Evolutionary conservation across 495 filamentous ascomycete species (phyloP), one percentile per base, ranked within the genome.

Genomic region (Penicillium desertorum): DNA sequence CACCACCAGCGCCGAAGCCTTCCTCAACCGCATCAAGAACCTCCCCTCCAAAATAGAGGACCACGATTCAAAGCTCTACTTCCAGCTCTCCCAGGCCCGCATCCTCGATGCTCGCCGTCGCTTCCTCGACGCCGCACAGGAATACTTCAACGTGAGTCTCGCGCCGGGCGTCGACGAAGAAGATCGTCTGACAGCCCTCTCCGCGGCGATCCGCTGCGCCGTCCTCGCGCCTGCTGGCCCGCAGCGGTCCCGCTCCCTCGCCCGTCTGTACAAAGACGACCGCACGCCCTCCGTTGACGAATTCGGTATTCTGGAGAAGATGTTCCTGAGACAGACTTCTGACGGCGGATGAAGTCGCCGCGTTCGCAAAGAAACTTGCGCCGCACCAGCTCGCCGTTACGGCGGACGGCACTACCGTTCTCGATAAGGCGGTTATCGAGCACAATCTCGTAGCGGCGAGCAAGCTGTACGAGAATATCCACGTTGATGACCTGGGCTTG

Each of bases 341-440:
- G 14, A 82, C 80, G 8, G 82, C 87, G 3, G 83, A 82, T 19
- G 94, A 98, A 71, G 91, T 97, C 17, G 81, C 83, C 12, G 88
- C 89, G 44, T 98, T 98, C 65, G 86, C 92, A 0, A 77, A 88
- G 54, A 86, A 85, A 14, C 80, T 98, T 20, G 80, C 82, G 23
- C 88, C 89, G 11, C 94, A 98, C 71, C 94, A 98, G 74, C 83
- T 96, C 0, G 94, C 94, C 22, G 81, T 81, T 43, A 96, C 91
- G 2, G 79, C 88, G 4, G 94, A 98, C 70, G 94, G 95, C 10
- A 87, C 84, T 4, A 98, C 94, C 6, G 94, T 98, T 6, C 82
- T 98, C n/a, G 87, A 90, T 59, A 92, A 91, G 67, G 94, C 94
- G 1, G 91, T 98, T 9, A 85, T 96, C 23, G 94, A 98, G 71